Evolutionary conservation across 352 stramenopile genomes (phyloP), one percentile per base, ranked within the genome.

Genomic region (Globisporangium orthogonon): DNA sequence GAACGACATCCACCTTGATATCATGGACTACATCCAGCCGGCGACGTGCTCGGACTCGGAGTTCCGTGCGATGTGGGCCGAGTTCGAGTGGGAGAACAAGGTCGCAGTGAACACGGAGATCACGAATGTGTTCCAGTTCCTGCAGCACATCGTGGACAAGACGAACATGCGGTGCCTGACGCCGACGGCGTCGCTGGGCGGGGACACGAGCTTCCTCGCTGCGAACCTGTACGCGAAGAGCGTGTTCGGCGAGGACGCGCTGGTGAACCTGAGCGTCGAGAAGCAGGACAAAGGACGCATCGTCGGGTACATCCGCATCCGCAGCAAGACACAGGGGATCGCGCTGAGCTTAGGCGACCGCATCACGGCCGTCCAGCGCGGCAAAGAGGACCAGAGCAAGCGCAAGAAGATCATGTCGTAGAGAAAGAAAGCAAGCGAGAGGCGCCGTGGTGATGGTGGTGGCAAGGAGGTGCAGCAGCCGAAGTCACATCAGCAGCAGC

Each of bases 1-100:
- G 57, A 99, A 99, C 74, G 97, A 99, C 70, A 99, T 99, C 66
- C 97, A 99, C 70, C 85, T 99, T 61, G 97, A 99, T 69, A 99
- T 99, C 54, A 99, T 99, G 97, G 97, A 99, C 73, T 99, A 99
- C 87, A 99, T 99, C 71, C 91, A 97, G 63, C 97, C 97, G 51
- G 72, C 84, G 49, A 89, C 72, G 17, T 95, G 96, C 86, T 86
- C 74, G 61, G 96, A 99, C 70, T 91, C 98, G 65, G 85, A 90
- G n/a, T 99, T 99, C 84, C 91, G 98, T 61, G 85, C 81, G 6
- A 99, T 99, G 97, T 99, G 98, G 98, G 97, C 97, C 55, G 97
- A 99, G 69, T 99, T 99, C 71, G 97, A 99, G 79, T 99, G 98
- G 98, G 98, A 99, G 77, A 99, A 99, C 81, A 99, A 99, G 83